A percentile compares a stretch with the other conserved stretches of the same genome.
Conservation (phyloP, 1,284 basidiomycete species). For the Heterobasidion parviporum region DNA sequence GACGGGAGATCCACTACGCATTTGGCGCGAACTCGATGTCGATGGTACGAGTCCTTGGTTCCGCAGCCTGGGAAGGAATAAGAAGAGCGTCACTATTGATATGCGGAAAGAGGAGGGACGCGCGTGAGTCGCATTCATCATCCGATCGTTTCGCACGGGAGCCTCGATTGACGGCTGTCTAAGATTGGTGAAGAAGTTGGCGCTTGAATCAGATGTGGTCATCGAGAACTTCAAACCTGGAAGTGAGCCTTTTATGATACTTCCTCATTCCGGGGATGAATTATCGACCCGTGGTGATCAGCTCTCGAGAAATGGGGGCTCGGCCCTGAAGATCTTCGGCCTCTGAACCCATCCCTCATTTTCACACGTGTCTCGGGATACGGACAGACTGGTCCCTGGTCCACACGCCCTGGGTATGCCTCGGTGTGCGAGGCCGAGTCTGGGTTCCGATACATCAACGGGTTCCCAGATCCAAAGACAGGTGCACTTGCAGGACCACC, state of each 20-base stretch:
- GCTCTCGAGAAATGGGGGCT: constrained; percentile 64
- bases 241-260: constrained; percentile 31
- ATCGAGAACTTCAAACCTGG: constrained; percentile 70
- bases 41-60: constrained; percentile 70
- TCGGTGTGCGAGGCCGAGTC: constrained; percentile 70
- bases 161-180: not conserved
- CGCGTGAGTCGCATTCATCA: constrained; percentile 31
- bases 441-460: constrained; percentile 66
- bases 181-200: constrained; percentile 55
- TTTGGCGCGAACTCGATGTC: constrained; percentile 61
- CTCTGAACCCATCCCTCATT: constrained; percentile 54
- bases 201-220: constrained; percentile 53
- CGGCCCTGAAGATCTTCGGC: constrained; percentile 46
- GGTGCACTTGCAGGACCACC: constrained; percentile 51
- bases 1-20: constrained; percentile 57
- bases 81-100: constrained; percentile 65
- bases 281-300: constrained; percentile 15
- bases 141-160: not conserved
- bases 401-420: constrained; percentile 58
- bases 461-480: constrained; percentile 44
- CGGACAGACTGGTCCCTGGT: constrained; percentile 68
- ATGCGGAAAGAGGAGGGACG: constrained; percentile 52
- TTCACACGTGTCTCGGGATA: constrained; percentile 70
- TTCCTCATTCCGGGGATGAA: not conserved
- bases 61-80: constrained; percentile 59